Percentiles rank a stretch among this genome's conserved stretches.
phyloP scores from a whole-genome alignment of 2,329 filamentous ascomycete species.

The Grosmannia serpens region DNA sequence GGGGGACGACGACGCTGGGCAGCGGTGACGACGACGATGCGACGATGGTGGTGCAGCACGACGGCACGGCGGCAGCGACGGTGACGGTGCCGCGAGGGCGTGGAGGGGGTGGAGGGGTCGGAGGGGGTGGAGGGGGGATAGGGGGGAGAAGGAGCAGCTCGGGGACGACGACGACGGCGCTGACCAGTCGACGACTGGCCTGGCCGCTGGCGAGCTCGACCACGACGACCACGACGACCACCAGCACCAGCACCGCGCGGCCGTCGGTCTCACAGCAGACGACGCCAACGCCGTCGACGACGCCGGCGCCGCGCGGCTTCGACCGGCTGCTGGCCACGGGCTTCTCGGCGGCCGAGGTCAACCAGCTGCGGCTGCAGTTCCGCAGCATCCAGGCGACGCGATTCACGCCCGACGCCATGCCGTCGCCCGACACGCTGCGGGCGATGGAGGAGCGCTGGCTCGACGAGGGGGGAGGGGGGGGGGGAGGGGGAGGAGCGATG shows the following conservation, averaged over 20 bases:
- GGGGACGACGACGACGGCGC: neutral
- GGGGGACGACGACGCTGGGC: neutral
- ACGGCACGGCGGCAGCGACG: neutral
- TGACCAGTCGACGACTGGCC: neutral
- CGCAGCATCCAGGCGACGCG: conserved; percentile 70
- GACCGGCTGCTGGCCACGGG: conserved; percentile 73
- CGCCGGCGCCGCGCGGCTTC: conserved; percentile 64
- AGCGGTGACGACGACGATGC: neutral
- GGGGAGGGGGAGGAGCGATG: conserved; percentile 18
- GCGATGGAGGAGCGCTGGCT: conserved; percentile 85
- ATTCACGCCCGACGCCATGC: conserved; percentile 83
- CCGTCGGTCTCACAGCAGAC: neutral
- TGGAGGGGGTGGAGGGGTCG: no score
- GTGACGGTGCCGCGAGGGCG: conserved; percentile 1
- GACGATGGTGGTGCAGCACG: conserved; percentile 5
- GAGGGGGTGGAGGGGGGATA: no score
- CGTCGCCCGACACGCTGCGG: conserved; percentile 62
- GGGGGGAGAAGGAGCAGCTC: no score
- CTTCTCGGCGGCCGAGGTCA: conserved; percentile 73
- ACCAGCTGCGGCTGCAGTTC: conserved; percentile 79
- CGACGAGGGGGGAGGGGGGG: conserved; percentile 50
- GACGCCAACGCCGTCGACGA: conserved; percentile 17
- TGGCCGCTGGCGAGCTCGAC: conserved; percentile 2
- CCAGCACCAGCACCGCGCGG: neutral
- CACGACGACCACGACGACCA: neutral